These are phyloP conservation scores for Larix kaempferi DNA, from an alignment of 75 land plant genomes.

Conservation along the genomic window DNA sequence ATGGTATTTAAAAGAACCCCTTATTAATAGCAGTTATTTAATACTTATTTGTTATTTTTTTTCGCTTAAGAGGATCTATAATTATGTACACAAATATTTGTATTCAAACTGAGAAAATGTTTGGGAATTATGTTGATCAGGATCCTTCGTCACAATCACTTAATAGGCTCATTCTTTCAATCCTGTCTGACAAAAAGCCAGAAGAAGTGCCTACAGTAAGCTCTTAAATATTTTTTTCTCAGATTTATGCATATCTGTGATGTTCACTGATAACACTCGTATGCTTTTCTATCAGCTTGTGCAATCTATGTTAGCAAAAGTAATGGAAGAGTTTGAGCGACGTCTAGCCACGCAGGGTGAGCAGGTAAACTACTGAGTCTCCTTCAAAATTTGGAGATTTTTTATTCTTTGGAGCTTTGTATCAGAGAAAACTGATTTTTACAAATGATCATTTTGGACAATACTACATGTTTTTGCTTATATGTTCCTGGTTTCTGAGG, in stretches of 20 bases:
- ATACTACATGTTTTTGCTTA: not conserved
- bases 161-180: slow-evolving; percentile 11
- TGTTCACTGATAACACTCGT: not conserved
- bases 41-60: not conserved
- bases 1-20: not conserved
- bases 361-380: slow-evolving; percentile 34
- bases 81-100: not conserved
- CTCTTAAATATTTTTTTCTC: not conserved
- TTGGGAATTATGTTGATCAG: slow-evolving; percentile 2
- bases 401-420: not conserved
- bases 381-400: not conserved
- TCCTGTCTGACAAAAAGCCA: slow-evolving; percentile 18
- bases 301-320: slow-evolving; percentile 43
- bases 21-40: not conserved
- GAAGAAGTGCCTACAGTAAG: slow-evolving; percentile 27
- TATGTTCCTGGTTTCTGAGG: not conserved
- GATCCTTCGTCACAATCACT: slow-evolving; percentile 9
- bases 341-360: slow-evolving; percentile 30
- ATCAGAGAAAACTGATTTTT: too few species aligned
- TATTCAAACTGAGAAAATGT: not conserved
- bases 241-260: not conserved
- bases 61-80: not conserved
- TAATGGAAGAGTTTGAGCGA: slow-evolving; percentile 39
- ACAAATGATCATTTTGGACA: not conserved
- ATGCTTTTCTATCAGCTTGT: slow-evolving; percentile 38